phyloP scores from a whole-genome alignment of 2,329 filamentous ascomycete species.

The Penicillium thymicola region DNA sequence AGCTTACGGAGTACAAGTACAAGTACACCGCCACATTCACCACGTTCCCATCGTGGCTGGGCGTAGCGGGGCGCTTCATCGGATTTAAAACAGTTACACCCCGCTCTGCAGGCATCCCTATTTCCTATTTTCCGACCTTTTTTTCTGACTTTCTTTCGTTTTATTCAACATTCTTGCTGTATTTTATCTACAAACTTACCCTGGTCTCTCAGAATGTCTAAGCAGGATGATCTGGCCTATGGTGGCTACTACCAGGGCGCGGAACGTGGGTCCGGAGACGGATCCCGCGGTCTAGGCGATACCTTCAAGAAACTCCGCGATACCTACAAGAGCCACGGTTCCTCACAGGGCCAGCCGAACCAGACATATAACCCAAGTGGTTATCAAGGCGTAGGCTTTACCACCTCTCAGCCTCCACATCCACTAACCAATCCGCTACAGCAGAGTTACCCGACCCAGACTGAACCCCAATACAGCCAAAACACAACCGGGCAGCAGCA shows the following conservation, averaged over 20 bases:
- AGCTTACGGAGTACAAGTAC: background rate
- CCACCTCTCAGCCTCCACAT: background rate
- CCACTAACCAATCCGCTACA: slow-evolving; percentile 8
- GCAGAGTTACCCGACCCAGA: slow-evolving; percentile 21
- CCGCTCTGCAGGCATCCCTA: slow-evolving; percentile 8
- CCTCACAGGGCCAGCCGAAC: slow-evolving; percentile 13
- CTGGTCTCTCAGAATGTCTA: slow-evolving; percentile 30
- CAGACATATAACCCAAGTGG: slow-evolving; percentile 24
- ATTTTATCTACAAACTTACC: background rate
- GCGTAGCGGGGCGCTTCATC: slow-evolving; percentile 18
- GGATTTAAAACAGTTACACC: slow-evolving; percentile 2
- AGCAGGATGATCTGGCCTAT: slow-evolving; percentile 53
- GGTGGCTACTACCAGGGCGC: slow-evolving; percentile 46
- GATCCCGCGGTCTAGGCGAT: slow-evolving; percentile 52
- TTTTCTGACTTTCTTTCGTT: background rate
- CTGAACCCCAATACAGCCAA: slow-evolving; percentile 22
- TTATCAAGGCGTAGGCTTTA: slow-evolving; percentile 21
- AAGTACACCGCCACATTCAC: slow-evolving; percentile 13
- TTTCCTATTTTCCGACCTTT: background rate
- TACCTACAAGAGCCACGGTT: slow-evolving; percentile 34
- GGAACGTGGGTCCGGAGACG: slow-evolving; percentile 34
- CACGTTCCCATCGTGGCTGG: slow-evolving; percentile 23
- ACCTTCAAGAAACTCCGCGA: slow-evolving; percentile 49
- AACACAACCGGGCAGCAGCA: slow-evolving; percentile 23
- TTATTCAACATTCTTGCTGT: background rate